Evolutionary conservation across 139 green algal genomes (phyloP).

Genomic region (Mesostigma viride): DNA sequence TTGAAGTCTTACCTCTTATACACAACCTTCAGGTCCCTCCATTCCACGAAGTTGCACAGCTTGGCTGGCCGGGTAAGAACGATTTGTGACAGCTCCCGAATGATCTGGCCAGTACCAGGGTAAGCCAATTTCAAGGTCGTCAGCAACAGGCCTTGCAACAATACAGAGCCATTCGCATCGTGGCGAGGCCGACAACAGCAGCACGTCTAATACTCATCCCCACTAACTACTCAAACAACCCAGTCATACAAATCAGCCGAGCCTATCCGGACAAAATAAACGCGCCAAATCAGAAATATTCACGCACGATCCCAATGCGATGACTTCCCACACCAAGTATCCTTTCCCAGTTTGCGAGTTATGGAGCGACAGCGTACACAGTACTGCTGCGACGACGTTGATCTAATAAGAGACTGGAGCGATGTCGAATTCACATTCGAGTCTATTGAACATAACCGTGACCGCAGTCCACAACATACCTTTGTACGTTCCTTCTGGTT

Average conservation of each 20-base stretch:
- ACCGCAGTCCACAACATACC: slow-evolving; percentile 4
- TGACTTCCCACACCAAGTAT: too few relatives aligned
- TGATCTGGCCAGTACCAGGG: slow-evolving; percentile 30
- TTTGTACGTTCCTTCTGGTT: slow-evolving; percentile 82
- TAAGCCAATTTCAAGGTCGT: background rate
- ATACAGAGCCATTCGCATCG: background rate
- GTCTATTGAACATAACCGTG: slow-evolving; percentile 37
- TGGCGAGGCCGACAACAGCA: too few relatives aligned
- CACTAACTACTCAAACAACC: too few relatives aligned
- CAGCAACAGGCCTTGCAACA: background rate
- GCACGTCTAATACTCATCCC: too few relatives aligned
- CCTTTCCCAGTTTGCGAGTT: too few relatives aligned
- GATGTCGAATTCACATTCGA: too few relatives aligned
- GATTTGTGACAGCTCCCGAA: slow-evolving; percentile 62
- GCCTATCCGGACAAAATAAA: too few relatives aligned
- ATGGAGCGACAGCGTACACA: background rate
- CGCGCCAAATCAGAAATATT: too few relatives aligned
- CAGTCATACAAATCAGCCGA: too few relatives aligned
- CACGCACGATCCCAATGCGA: too few relatives aligned
- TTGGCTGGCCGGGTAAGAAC: slow-evolving; percentile 70
- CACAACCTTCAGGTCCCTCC: slow-evolving; percentile 67
- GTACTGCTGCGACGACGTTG: too few relatives aligned
- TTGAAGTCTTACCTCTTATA: slow-evolving; percentile 32
- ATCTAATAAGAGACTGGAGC: too few relatives aligned
- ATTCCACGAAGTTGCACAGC: slow-evolving; percentile 97